phyloP scores from a whole-genome alignment of 2,329 filamentous ascomycete genomes.

The Colletotrichum sp. region DNA sequence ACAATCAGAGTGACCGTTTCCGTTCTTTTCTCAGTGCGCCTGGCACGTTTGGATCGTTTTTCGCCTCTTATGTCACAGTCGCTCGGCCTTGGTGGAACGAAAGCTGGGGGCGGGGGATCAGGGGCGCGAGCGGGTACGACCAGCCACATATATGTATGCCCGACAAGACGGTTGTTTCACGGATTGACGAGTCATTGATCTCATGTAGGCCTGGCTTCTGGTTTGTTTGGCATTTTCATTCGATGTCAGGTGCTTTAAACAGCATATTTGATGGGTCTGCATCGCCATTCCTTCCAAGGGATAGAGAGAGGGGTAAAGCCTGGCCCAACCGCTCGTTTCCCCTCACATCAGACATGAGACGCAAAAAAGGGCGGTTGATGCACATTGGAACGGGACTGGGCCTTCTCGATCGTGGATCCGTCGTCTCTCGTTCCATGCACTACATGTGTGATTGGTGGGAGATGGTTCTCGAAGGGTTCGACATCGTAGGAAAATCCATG shows the following conservation, averaged over 20 bases:
- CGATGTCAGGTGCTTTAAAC: slow-evolving; percentile 8
- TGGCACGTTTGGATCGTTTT: background rate
- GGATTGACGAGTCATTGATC: slow-evolving; percentile 6
- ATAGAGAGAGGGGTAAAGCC: background rate
- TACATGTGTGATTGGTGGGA: background rate
- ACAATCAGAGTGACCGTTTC: background rate
- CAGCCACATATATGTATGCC: slow-evolving; percentile 77
- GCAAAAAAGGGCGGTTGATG: background rate
- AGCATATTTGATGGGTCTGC: background rate
- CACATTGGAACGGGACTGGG: background rate
- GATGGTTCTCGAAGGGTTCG: background rate
- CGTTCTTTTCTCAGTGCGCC: background rate
- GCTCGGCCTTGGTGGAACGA: background rate
- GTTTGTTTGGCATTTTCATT: background rate
- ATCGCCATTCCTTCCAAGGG: background rate
- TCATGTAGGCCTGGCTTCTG: background rate
- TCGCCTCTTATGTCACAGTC: background rate
- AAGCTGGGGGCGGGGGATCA: slow-evolving; percentile 39
- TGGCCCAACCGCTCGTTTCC: background rate
- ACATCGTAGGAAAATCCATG: background rate
- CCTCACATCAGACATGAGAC: background rate
- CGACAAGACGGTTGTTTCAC: slow-evolving; percentile 63
- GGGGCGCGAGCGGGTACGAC: slow-evolving; percentile 68
- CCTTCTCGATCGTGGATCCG: background rate
- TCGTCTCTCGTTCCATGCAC: background rate